Conservation (phyloP, 139 green algal genomes). For the Pycnococcus provasolii region DNA sequence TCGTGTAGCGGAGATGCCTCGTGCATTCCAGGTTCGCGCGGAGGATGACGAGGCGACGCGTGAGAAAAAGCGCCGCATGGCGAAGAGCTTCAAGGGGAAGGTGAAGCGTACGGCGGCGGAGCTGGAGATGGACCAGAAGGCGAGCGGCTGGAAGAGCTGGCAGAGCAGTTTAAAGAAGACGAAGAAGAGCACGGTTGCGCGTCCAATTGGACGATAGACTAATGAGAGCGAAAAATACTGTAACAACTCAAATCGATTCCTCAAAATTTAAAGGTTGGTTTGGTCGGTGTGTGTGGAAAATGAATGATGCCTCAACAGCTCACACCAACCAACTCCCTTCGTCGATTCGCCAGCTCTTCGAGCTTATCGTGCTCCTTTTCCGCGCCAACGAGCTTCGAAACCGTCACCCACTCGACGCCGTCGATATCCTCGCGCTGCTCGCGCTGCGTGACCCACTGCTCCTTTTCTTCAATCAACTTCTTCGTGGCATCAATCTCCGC, state of each 20-base stretch:
- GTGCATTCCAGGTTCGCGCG: too few relatives aligned
- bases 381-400: conserved; percentile 2
- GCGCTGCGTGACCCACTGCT: conserved; percentile 13
- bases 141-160: conserved; percentile 3
- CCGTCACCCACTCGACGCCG: conserved; percentile 5
- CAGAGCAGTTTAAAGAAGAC: neutral
- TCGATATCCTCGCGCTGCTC: neutral
- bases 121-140: neutral
- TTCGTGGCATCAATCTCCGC: neutral
- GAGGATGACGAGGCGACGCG: conserved; percentile 9
- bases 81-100: conserved; percentile 13
- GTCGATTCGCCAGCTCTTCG: neutral
- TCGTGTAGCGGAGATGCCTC: too few relatives aligned
- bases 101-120: neutral
- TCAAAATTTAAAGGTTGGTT: too few relatives aligned
- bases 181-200: neutral
- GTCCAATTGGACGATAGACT: too few relatives aligned
- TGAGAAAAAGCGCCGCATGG: neutral
- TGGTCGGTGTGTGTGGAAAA: too few relatives aligned
- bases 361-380: conserved; percentile 5
- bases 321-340: neutral
- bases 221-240: too few relatives aligned
- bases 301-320: too few relatives aligned
- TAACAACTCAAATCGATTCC: too few relatives aligned
- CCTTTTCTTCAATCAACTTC: conserved; percentile 5